Base-by-base conservation (phyloP, 2,329 filamentous ascomycete genomes). In the Neobulgaria alba region DNA sequence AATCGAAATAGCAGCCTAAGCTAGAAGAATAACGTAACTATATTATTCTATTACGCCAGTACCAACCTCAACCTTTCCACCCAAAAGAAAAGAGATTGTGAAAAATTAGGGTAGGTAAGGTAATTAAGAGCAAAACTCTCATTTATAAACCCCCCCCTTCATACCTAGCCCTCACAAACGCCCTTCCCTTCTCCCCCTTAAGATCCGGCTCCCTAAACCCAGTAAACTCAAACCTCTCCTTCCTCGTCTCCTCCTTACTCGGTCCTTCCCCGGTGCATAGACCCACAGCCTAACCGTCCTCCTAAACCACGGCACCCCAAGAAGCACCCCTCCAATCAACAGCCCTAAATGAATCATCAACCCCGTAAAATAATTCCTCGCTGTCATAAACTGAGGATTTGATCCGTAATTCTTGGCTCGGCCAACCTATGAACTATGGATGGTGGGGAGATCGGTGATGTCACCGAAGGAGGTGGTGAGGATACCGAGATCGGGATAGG, bases 51-150 rank as follows among this genome's bases (percentile, higher is more conserved):
- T n/a, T n/a, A n/a, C n/a, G 82, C 87, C 38, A 85, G 77, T 81
- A 10, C 29, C 12, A 33, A 26, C 4, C 23, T 38, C 39, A 57
- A 53, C 34, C 14, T 19, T n/a, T 14, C 8, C 12, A 2, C 5
- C 8, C 4, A 34, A 2, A 31, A 5, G 8, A 31, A 38, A 31
- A 3, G 17, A 38, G 3, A 7, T 12, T 18, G 5, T 5, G 3
- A 18, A 5, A 5, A 18, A 3, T 5, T 35, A 3, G 35, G 31
- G 16, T 3, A 29, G 20, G n/a, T 5, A 19, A 10, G 4, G 53
- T 77, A 72, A 58, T 81, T 76, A 61, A n/a, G 66, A 63, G 59
- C 89, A 90, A 57, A 78, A 67, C 51, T 73, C 73, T 3, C 82
- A 81, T 3, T 68, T 61, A 49, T 69, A 78, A 50, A n/a, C n/a